Base-by-base conservation (phyloP, 2,329 filamentous ascomycete species). In the Penicillium glabrum region DNA sequence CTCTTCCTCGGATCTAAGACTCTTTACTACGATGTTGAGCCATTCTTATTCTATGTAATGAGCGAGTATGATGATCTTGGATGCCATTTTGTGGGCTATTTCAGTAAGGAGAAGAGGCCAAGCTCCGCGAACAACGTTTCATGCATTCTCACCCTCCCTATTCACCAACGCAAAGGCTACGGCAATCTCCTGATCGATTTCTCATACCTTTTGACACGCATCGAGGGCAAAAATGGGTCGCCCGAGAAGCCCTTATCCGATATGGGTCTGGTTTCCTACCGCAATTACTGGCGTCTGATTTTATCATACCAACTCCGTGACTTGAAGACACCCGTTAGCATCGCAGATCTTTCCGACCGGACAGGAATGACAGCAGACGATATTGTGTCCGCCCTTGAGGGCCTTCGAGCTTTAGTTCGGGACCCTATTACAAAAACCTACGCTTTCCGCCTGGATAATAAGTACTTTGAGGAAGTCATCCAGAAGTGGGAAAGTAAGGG, bases 41-140 rank as follows among this genome's bases (percentile, higher is more conserved):
- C 95, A 0, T 99, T 99, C 72, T 79, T 99, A 35, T 99, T 99
- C 79, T 99, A 99, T 76, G 93, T 96, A 74, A 97, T 99, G 93
- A 91, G 91, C 26, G 89, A 88, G 41, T 87, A 90, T 64, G 90
- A 93, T 62, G 91, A 96, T 49, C 88, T 92, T 67, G 95, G 95
- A 14, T 95, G 89, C 68, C 95, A 98, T 70, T 84, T 99, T 49
- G 90, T 99, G n/a, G 95, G 95, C n/a, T 99, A 97, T 72, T 99
- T 99, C 75, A 98, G 95, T 50, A 99, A 99, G 73, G 95, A 99
- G 77, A 99, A 99, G 77, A 84, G 96, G 44, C 89, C 91, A 2
- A 93, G 91, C 74, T 96, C 92, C 59, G 89, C 93, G 66, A 98
- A 99, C 75, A 99, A 99, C 63, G 95, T 99, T 47, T 97, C 92